Conservation (phyloP, 2,329 filamentous ascomycete species). For the Penicillium capsulatum region DNA sequence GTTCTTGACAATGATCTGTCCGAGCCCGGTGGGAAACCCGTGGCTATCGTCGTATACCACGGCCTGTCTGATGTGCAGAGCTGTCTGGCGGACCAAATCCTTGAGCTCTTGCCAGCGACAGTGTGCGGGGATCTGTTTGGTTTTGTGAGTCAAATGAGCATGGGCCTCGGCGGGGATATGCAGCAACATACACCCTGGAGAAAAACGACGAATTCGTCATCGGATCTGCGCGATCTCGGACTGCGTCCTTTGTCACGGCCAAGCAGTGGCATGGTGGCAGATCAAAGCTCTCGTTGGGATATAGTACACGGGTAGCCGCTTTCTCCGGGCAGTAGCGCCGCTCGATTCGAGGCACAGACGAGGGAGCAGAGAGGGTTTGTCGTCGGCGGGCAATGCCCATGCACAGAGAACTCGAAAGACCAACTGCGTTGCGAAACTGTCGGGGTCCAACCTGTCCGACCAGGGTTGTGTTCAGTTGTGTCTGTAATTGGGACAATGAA, state of each 20-base stretch:
- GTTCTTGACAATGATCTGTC: slow-evolving; percentile 45
- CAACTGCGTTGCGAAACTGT: slow-evolving; percentile 14
- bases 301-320: neutral
- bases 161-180: neutral
- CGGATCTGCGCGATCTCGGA: slow-evolving; percentile 30
- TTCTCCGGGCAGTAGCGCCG: neutral
- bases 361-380: slow-evolving; percentile 1
- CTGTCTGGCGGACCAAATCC: slow-evolving; percentile 43
- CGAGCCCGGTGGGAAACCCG: slow-evolving; percentile 41
- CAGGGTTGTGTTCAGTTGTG: slow-evolving; percentile 7
- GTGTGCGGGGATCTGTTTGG: slow-evolving; percentile 38
- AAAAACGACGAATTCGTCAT: slow-evolving; percentile 45
- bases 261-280: slow-evolving; percentile 29
- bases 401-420: slow-evolving; percentile 2
- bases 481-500: slow-evolving; percentile 2
- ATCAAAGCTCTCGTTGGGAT: neutral
- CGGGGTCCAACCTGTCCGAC: slow-evolving; percentile 11
- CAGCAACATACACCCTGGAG: slow-evolving; percentile 39
- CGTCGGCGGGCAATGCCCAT: neutral
- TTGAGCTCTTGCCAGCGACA: slow-evolving; percentile 46
- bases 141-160: slow-evolving; percentile 8
- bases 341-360: slow-evolving; percentile 5
- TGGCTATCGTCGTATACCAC: slow-evolving; percentile 44
- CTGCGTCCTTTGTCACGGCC: slow-evolving; percentile 32
- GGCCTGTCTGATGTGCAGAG: slow-evolving; percentile 42